Evolutionary conservation across 1,284 basidiomycete genomes (phyloP).

Genomic region (Austroboletus rostrupii): DNA sequence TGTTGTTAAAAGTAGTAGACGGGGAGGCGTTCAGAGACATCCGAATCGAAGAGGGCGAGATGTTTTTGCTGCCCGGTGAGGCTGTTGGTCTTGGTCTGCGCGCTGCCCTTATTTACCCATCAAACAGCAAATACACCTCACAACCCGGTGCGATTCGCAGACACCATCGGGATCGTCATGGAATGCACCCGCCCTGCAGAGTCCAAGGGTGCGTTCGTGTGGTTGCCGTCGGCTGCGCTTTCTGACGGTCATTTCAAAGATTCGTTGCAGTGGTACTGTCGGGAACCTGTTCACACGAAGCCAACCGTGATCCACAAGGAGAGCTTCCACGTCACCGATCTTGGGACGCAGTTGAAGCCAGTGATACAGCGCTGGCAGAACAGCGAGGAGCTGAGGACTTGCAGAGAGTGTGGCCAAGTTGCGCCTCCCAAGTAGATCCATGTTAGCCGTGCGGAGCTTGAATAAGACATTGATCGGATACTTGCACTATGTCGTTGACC

Average conservation of each 20-base stretch:
- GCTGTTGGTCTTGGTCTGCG: neutral
- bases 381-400: constrained; percentile 61
- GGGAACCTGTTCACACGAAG: constrained; percentile 55
- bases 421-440: constrained; percentile 56
- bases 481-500: neutral
- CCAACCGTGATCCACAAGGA: constrained; percentile 88
- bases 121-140: constrained; percentile 86
- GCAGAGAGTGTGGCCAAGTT: constrained; percentile 64
- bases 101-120: neutral
- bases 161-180: constrained; percentile 93
- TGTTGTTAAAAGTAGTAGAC: constrained; percentile 86
- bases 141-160: constrained; percentile 86
- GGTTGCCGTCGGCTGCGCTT: neutral
- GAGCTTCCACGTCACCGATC: constrained; percentile 84
- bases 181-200: constrained; percentile 80
- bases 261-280: constrained; percentile 93
- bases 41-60: constrained; percentile 88
- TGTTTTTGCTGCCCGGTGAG: constrained; percentile 90
- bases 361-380: constrained; percentile 79
- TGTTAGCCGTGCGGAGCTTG: constrained; percentile 13
- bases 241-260: constrained; percentile 47
- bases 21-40: constrained; percentile 87
- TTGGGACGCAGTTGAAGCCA: constrained; percentile 92
- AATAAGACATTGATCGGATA: constrained; percentile 4
- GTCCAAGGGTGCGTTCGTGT: constrained; percentile 46